Evolutionary conservation across 2,329 filamentous ascomycete species (phyloP), one percentile per base, ranked within the genome.

Genomic region (Cercospora berteroae): DNA sequence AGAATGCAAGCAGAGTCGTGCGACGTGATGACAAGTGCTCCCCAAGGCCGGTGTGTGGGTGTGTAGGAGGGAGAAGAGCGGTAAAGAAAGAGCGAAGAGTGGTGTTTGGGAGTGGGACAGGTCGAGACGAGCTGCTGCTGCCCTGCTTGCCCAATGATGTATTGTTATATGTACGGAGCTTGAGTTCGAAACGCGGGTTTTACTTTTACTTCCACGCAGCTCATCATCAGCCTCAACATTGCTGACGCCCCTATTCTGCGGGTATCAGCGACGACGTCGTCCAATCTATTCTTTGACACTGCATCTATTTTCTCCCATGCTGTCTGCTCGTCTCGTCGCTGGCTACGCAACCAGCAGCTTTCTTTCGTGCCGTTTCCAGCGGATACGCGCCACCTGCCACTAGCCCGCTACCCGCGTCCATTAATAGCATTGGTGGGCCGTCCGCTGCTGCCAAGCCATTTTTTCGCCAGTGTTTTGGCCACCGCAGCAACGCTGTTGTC

Each of bases 1-100:
- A 50, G 58, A 64, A 66, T 50, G 66, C 55, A 58, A 64, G 50
- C 58, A 65, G 61, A 59, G 50, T 25, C 36, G 62, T 42, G 62
- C 16, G 50, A 31, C 31, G 50, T 63, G 48, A 12, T n/a, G 13
- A 50, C 39, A 20, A 44, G 16, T 27, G 36, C 59, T 50, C 59
- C 39, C 31, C 8, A 42, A 33, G 50, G 48, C 23, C 33, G 13
- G n/a, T 42, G 58, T 25, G 58, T 23, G 31, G 58, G 20, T 42
- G 58, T 44, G 57, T n/a, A 16, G 31, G 57, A 25, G 31, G 57
- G 31, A 42, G 31, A 59, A 39, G 36, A 39, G 36, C 36, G 56
- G 31, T 33, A 52, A 25, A 52, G 48, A 52, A 52, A 52, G 48
- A 52, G 48, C 48, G 48, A 56, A 31, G 52, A 56, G 52, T 29